Evolutionary conservation across 2,329 filamentous ascomycete genomes (phyloP), one percentile per base, ranked within the genome.

Genomic region (Fusarium agapanthi): DNA sequence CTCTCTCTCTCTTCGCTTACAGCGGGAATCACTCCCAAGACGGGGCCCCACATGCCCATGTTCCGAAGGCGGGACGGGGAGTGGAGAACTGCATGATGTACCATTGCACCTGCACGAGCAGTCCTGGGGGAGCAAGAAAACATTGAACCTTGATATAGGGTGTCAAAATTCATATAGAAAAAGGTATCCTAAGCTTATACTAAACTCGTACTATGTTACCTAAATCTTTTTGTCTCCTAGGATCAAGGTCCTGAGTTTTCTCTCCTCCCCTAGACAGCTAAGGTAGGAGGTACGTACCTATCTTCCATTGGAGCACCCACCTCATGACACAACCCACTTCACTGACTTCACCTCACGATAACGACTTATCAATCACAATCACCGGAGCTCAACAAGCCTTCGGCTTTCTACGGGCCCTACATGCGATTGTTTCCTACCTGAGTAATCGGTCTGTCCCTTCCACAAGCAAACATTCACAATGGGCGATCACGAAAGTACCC

Each of bases 401-500:
- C 54, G 34, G 28, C 41, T 48, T 65, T 44, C 14, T 22, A 53
- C 40, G 28, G 26, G 41, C 43, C 6, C 48, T 43, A 15, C 65
- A 66, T 65, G 45, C 37, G 26, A 43, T 35, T 37, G 34, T 22
- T 16, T 47, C 32, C 34, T 50, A 24, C 40, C 24, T 53, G 26
- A 51, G 47, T 26, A 57, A 28, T 18, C 30, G 30, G 28, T 45
- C 12, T 22, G 26, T 34, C 10, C 14, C 22, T 24, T 32, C 12
- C 45, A 35, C 22, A 32, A 53, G 41, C 28, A 61, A 30, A 28
- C 50, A 24, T 35, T 64, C 76, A 83, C 69, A 45, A 91, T 91
- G 89, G 88, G 86, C 47, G 88, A 90, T 79, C 84, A 87, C 77
- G 86, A 88, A 77, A 88, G 89, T 61, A 89, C 89, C 56, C 91